phyloP scores from a whole-genome alignment of 306 rosid genomes.

The Cyclanthera cordifolia region DNA sequence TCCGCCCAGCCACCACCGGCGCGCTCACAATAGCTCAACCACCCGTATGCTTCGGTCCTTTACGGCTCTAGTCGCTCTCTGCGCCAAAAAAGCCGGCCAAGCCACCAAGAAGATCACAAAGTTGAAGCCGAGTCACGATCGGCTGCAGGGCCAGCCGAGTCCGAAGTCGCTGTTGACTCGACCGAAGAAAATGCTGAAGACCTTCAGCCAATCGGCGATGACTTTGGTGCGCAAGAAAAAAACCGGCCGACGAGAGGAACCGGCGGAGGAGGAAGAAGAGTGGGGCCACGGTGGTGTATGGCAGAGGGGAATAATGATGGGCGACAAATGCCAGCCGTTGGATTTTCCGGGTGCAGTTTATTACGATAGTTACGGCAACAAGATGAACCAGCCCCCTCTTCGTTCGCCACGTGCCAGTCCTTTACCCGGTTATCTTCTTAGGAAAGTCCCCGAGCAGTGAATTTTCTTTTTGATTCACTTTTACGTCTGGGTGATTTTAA shows the following conservation, averaged over 20 bases:
- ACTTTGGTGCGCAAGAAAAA: slow-evolving; percentile 30
- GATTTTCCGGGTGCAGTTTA: slow-evolving; percentile 66
- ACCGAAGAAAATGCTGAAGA: slow-evolving; percentile 57
- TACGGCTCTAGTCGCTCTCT: slow-evolving; percentile 26
- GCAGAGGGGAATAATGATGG: slow-evolving; percentile 82
- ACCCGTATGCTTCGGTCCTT: slow-evolving; percentile 25
- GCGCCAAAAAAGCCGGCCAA: slow-evolving; percentile 27
- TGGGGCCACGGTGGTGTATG: slow-evolving; percentile 90
- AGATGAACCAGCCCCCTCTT: slow-evolving; percentile 35
- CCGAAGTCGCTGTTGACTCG: slow-evolving; percentile 23
- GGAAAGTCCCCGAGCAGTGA: neutral
- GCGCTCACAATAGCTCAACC: neutral
- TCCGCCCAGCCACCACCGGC: neutral
- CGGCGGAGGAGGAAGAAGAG: slow-evolving; percentile 8
- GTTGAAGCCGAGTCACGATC: neutral
- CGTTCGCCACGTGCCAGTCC: slow-evolving; percentile 89
- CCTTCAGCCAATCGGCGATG: slow-evolving; percentile 49
- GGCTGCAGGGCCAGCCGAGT: neutral
- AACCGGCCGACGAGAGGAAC: neutral
- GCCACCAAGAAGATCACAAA: neutral
- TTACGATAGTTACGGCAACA: slow-evolving; percentile 52
- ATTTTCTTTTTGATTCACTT: neutral
- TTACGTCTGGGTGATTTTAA: neutral
- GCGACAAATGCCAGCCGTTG: slow-evolving; percentile 79
- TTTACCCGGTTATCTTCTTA: slow-evolving; percentile 54